Evolutionary conservation across 2,329 filamentous ascomycete species (phyloP).

Genomic region (Diplodia intermedia): DNA sequence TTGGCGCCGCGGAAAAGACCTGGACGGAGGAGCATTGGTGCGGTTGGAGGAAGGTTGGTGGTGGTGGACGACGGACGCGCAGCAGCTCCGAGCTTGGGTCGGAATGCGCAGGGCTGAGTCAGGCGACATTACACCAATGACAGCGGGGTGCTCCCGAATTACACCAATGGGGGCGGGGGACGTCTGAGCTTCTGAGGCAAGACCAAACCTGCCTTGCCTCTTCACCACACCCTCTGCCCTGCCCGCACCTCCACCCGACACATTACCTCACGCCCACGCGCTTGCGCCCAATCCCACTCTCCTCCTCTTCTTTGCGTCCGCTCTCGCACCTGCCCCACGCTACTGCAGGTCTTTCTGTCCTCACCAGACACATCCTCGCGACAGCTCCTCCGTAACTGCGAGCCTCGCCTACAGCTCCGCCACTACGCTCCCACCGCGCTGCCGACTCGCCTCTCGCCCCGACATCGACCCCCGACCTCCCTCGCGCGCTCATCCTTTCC

Average conservation of each 20-base stretch:
- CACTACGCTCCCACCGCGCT: constrained; percentile 16
- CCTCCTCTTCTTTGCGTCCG: constrained; percentile 23
- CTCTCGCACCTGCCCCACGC: constrained; percentile 20
- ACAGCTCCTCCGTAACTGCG: constrained; percentile 16
- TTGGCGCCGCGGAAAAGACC: constrained; percentile 14
- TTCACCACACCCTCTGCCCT: constrained; percentile 13
- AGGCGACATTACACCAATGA: too few relatives aligned
- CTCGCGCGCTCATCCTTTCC: background rate
- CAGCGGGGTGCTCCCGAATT: too few relatives aligned
- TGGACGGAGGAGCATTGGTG: constrained; percentile 13
- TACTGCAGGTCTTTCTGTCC: constrained; percentile 12
- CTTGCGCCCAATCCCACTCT: constrained; percentile 24
- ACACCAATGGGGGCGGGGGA: too few relatives aligned
- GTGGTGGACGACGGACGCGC: background rate
- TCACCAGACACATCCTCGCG: constrained; percentile 1
- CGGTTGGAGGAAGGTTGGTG: constrained; percentile 1
- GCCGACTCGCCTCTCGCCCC: background rate
- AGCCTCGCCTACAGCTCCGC: constrained; percentile 13
- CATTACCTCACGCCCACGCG: constrained; percentile 6
- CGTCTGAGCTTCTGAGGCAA: background rate
- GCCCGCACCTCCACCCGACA: constrained; percentile 4
- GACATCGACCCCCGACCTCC: background rate
- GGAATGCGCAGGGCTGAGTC: too few relatives aligned
- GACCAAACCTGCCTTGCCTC: constrained; percentile 11
- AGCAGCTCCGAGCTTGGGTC: background rate